Evolutionary conservation across 2,329 filamentous ascomycete genomes (phyloP), one percentile per base, ranked within the genome.

Genomic region (Mollisiaceae sp.): DNA sequence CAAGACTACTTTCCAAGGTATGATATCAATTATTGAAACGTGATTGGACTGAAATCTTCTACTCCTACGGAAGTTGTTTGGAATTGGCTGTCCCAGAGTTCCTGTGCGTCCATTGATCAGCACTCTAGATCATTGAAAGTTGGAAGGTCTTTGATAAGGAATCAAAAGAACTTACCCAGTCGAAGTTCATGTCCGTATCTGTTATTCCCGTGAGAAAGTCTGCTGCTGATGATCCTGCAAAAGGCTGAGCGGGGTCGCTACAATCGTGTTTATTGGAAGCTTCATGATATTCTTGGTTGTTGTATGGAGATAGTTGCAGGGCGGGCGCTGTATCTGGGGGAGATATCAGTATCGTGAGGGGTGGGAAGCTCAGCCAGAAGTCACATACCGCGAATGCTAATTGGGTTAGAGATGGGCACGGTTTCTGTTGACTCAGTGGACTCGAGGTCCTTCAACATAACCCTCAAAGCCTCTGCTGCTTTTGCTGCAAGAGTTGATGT

Each of bases 11-110:
- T 41, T 18, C 15, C n/a, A n/a, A 41, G 12, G 38, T 18, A 15
- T 15, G 8, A 43, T 43, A 15, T 32, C 6, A 6, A 32, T 43
- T 15, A 43, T 15, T 43, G 41, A 43, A 43, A 43, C 6, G 41
- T 43, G 6, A 18, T n/a, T 43, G 41, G 15, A 43, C n/a, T 15
- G 18, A 62, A 64, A 36, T 67, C 65, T 56, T 67, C 32, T 22
- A 20, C 20, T 4, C n/a, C 15, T 24, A 55, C 62, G 4, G 45
- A 50, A 2, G 36, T 58, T 2, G 52, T 47, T 47, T 67, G 39
- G 55, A 67, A 67, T 20, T 62, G 65, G 36, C 41, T 67, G n/a
- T 67, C 65, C 62, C 62, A 67, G 32, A 64, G 52, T 64, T 43
- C 65, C 65, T 64, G 27, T 6, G 6, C 6, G 14, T 59, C 27